Evolutionary conservation across 2,329 filamentous ascomycete species (phyloP).

Genomic region (Talaromyces funiculosus): DNA sequence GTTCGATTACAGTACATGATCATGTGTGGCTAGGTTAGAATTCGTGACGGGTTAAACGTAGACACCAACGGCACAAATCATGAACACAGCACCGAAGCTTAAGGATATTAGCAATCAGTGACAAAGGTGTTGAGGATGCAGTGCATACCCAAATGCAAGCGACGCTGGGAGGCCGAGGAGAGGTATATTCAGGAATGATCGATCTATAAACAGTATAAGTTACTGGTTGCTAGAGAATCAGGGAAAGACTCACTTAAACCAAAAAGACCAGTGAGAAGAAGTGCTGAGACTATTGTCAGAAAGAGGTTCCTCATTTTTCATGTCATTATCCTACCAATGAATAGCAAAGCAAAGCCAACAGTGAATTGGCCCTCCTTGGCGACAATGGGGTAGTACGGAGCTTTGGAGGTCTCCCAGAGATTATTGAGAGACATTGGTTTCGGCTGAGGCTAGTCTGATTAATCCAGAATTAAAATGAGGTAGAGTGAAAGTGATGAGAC

Average conservation of each 20-base stretch:
- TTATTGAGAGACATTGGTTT: constrained; percentile 64
- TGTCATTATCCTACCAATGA: constrained; percentile 49
- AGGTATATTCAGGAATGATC: constrained; percentile 69
- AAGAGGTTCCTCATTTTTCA: neutral
- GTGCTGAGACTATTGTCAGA: constrained; percentile 35
- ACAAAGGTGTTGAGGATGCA: neutral
- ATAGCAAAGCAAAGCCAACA: constrained; percentile 69
- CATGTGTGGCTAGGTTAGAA: constrained; percentile 18
- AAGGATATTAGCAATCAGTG: neutral
- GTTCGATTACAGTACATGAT: constrained; percentile 34
- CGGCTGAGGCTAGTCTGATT: too few species aligned
- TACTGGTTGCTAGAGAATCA: neutral
- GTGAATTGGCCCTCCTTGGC: constrained; percentile 79
- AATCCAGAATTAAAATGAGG: too few species aligned
- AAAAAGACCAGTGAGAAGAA: constrained; percentile 72
- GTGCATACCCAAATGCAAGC: constrained; percentile 75
- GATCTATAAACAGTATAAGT: constrained; percentile 53
- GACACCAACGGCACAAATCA: constrained; percentile 98
- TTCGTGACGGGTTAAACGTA: constrained; percentile 65
- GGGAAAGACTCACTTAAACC: constrained; percentile 64
- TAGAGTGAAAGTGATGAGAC: neutral
- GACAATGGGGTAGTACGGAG: constrained; percentile 74
- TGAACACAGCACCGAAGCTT: constrained; percentile 91
- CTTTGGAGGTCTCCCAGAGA: constrained; percentile 88
- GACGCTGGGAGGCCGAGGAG: constrained; percentile 81